These are phyloP conservation scores for Phytopythium ostracodes DNA, from an alignment of 352 stramenopile genomes.

Conservation along the genomic window DNA sequence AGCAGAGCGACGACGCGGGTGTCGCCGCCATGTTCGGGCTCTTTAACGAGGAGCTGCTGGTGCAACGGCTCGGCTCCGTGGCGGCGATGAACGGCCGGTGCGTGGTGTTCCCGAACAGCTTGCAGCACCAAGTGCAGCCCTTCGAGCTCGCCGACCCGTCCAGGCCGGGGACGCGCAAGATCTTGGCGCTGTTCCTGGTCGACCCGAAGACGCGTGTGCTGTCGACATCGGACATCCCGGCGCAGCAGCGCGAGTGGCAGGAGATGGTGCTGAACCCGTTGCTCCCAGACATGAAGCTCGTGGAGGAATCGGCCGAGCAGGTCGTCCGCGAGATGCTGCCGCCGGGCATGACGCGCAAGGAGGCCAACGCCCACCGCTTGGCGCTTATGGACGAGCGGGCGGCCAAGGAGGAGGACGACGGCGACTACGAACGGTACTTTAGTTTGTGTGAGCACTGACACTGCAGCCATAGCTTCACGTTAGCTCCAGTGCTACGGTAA, in stretches of 20 bases:
- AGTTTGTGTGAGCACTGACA: slow-evolving; percentile 18
- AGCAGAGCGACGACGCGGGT: slow-evolving; percentile 27
- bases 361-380: slow-evolving; percentile 17
- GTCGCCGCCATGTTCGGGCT: slow-evolving; percentile 28
- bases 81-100: slow-evolving; percentile 19
- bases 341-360: slow-evolving; percentile 16
- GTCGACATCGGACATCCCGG: slow-evolving; percentile 32
- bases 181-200: slow-evolving; percentile 46
- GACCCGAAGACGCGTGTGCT: slow-evolving; percentile 23
- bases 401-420: neutral
- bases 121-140: slow-evolving; percentile 42
- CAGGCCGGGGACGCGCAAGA: slow-evolving; percentile 34
- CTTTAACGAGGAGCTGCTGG: slow-evolving; percentile 14
- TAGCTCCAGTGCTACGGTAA: neutral
- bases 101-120: slow-evolving; percentile 36
- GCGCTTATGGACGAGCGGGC: slow-evolving; percentile 29
- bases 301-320: slow-evolving; percentile 12
- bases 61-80: slow-evolving; percentile 23
- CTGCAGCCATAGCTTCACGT: neutral
- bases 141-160: slow-evolving; percentile 34
- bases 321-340: slow-evolving; percentile 17
- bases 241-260: slow-evolving; percentile 37
- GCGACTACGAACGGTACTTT: slow-evolving; percentile 13
- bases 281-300: slow-evolving; percentile 6
- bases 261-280: slow-evolving; percentile 6